A percentile compares a stretch with the other conserved stretches of the same genome.
phyloP scores from a whole-genome alignment of 2,329 filamentous ascomycete genomes.

The Byssochlamys sp. region DNA sequence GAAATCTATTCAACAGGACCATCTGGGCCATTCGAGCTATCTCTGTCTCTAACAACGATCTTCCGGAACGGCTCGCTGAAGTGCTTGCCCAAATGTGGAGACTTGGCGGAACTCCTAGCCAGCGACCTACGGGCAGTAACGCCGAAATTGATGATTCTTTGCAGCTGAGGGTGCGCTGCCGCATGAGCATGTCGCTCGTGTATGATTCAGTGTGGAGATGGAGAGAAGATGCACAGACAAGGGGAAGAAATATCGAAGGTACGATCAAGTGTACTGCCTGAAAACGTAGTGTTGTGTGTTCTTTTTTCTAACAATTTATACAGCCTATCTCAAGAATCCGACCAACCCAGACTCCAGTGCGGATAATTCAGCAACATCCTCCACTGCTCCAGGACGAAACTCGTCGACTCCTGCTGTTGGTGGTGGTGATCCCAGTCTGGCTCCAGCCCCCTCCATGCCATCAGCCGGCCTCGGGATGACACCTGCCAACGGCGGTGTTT shows the following conservation, averaged over 20 bases:
- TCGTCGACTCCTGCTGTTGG: constrained; percentile 28
- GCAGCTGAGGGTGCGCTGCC: constrained; percentile 55
- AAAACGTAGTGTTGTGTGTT: background rate
- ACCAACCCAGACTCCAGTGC: constrained; percentile 73
- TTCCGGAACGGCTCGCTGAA: constrained; percentile 55
- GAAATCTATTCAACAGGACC: constrained; percentile 49
- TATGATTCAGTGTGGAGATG: constrained; percentile 61
- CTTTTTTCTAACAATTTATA: constrained; percentile 10
- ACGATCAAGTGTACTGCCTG: constrained; percentile 26
- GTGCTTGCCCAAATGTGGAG: constrained; percentile 59
- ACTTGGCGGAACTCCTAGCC: constrained; percentile 29
- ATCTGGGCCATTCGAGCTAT: constrained; percentile 51
- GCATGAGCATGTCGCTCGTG: constrained; percentile 59
- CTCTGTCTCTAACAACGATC: constrained; percentile 53
- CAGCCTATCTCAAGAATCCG: constrained; percentile 67
- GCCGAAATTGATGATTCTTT: constrained; percentile 37
- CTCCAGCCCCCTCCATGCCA: constrained; percentile 27
- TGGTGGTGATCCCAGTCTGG: constrained; percentile 36
- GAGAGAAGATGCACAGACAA: constrained; percentile 57
- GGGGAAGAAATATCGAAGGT: constrained; percentile 65
- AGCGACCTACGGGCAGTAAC: constrained; percentile 16
- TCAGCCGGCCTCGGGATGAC: constrained; percentile 22
- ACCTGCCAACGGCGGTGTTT: constrained; percentile 14
- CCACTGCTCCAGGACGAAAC: constrained; percentile 35
- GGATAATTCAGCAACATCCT: constrained; percentile 60